These are phyloP conservation scores for Hericium coralloides DNA, from an alignment of 768 basidiomycete genomes.

Conservation along the genomic window DNA sequence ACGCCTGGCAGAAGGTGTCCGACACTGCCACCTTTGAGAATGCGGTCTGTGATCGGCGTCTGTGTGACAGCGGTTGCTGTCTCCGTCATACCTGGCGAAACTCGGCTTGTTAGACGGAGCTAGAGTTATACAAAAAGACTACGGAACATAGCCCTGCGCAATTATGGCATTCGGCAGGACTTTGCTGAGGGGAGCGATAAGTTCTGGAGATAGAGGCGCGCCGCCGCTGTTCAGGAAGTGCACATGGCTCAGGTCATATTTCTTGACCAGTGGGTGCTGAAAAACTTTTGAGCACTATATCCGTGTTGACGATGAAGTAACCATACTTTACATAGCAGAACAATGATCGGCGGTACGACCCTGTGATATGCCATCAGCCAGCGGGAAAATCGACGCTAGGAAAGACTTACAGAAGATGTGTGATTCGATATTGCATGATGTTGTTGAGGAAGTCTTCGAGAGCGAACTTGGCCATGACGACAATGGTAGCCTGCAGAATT, in stretches of 20 bases:
- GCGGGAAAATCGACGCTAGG: neutral
- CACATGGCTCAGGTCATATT: slow-evolving; percentile 22
- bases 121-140: neutral
- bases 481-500: slow-evolving; percentile 18
- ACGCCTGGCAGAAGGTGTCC: slow-evolving; percentile 42
- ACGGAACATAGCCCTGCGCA: slow-evolving; percentile 50
- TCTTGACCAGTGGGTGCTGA: slow-evolving; percentile 22
- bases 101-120: neutral
- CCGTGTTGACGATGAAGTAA: neutral
- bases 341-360: slow-evolving; percentile 22
- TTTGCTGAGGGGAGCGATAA: slow-evolving; percentile 31
- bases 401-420: slow-evolving; percentile 22
- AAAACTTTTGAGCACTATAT: neutral
- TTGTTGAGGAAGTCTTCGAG: slow-evolving; percentile 24
- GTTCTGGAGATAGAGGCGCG: slow-evolving; percentile 26
- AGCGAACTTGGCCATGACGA: slow-evolving; percentile 26
- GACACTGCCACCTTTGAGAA: slow-evolving; percentile 42
- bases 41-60: slow-evolving; percentile 37
- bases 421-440: slow-evolving; percentile 22
- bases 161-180: slow-evolving; percentile 47
- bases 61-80: slow-evolving; percentile 44
- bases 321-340: slow-evolving; percentile 23
- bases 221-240: slow-evolving; percentile 23
- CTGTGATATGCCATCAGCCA: neutral
- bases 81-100: slow-evolving; percentile 56